A percentile compares a stretch with the other conserved stretches of the same genome.
These are phyloP conservation scores for Nicotiana undulata DNA, from an alignment of 257 asterid species.

Conservation along the genomic window DNA sequence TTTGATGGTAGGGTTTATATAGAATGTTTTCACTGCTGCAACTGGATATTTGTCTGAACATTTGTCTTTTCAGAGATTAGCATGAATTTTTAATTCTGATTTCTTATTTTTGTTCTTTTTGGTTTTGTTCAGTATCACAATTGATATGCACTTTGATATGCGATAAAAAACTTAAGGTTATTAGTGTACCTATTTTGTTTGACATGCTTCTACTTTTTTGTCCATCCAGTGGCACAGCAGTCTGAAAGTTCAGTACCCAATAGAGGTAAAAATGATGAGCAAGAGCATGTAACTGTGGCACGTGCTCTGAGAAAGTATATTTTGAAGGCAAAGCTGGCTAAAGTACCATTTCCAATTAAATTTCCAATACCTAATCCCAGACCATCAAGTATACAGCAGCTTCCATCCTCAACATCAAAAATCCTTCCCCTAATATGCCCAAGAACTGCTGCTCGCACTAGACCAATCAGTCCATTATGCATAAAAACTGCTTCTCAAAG, in stretches of 20 bases:
- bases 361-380: conserved; percentile 52
- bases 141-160: background rate
- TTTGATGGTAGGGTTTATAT: background rate
- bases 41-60: background rate
- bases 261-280: conserved; percentile 58
- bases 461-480: conserved; percentile 31
- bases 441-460: conserved; percentile 41
- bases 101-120: background rate
- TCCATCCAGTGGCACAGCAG: conserved; percentile 61
- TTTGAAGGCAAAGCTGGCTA: conserved; percentile 47
- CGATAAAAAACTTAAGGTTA: background rate
- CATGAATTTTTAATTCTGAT: background rate
- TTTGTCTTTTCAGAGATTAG: background rate
- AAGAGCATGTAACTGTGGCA: conserved; percentile 81
- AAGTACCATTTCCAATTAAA: conserved; percentile 54
- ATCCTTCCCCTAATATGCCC: conserved; percentile 82
- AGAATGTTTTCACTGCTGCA: background rate
- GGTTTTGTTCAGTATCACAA: background rate
- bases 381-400: conserved; percentile 44
- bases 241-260: conserved; percentile 46
- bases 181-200: background rate
- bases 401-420: conserved; percentile 60
- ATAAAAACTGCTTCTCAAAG: conserved; percentile 31
- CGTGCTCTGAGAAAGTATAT: conserved; percentile 75
- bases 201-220: background rate